Evolutionary conservation across 352 stramenopile genomes (phyloP), one percentile per base, ranked within the genome.

Genomic region (Globisporangium orthogonon): DNA sequence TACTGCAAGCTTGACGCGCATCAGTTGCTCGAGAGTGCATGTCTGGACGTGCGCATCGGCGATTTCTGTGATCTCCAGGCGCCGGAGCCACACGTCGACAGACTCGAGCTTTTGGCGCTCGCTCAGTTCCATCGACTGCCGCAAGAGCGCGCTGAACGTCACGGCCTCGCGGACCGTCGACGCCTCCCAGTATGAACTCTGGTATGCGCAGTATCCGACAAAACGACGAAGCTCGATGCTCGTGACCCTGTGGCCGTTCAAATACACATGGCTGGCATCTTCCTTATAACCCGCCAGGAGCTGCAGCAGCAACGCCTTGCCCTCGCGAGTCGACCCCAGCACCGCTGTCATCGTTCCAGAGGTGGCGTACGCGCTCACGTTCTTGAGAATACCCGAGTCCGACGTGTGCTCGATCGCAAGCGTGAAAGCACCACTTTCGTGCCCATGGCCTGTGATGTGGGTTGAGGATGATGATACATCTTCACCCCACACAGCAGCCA

Each of bases 211-310:
- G 78, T 75, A 75, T 15, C 65, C 65, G 28, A 68, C 66, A 40
- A 37, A 53, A 17, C 61, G 65, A 30, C 61, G 57, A 29, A 73
- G 69, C 13, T 58, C 62, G 18, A 61, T 23, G 9, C 14, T 18
- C 33, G 28, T 67, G n/a, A 65, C 66, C 17, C 35, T 30, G 44
- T 75, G 55, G 29, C 67, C 67, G 31, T 75, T 80, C 13, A 61
- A 60, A 15, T 75, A 54, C 15, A 91, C 66, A 1, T 84, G 46
- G 7, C 84, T 83, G 7, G 37, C 52, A 44, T 78, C 71, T 23
- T 66, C 83, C 63, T 97, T 96, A 52, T 89, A 70, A 17, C 91
- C 66, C 4, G 89, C 82, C 48, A 98, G 86, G 2, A 56, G 56
- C 15, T 43, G 29, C 35, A 61, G 48, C 18, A 65, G 35, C 23